phyloP scores from a whole-genome alignment of 192 early-diverging fungal species.

The Glomus cerebriforme region DNA sequence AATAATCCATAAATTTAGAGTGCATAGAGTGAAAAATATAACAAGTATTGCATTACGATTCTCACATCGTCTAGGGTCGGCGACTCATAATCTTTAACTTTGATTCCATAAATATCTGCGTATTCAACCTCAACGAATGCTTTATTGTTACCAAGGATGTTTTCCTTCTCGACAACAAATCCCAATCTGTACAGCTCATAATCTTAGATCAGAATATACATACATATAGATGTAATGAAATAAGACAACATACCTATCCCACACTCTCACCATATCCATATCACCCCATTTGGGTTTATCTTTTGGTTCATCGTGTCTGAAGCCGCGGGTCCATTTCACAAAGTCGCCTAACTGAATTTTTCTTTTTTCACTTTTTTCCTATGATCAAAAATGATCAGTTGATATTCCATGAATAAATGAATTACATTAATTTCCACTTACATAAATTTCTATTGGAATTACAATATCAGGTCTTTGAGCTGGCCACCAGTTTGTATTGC shows the following conservation, averaged over 20 bases:
- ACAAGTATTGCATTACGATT: too few species aligned
- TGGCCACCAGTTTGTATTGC: slow-evolving; percentile 20
- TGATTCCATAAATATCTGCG: background rate
- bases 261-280: slow-evolving; percentile 18
- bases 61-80: background rate
- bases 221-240: too few species aligned
- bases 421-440: too few species aligned
- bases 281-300: slow-evolving; percentile 11
- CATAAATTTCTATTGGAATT: background rate
- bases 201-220: too few species aligned
- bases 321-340: slow-evolving; percentile 15
- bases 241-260: slow-evolving; percentile 10
- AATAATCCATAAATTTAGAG: too few species aligned
- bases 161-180: slow-evolving; percentile 24
- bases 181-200: slow-evolving; percentile 13
- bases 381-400: too few species aligned
- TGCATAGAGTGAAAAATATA: too few species aligned
- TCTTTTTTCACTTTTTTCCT: too few species aligned
- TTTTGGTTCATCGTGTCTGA: background rate
- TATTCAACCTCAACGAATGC: slow-evolving; percentile 10
- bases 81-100: background rate
- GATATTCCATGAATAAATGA: too few species aligned
- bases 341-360: slow-evolving; percentile 4
- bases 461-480: slow-evolving; percentile 24
- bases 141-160: background rate